Evolutionary conservation across 371 early-diverging fungal species (phyloP), one percentile per base, ranked within the genome.

Genomic region (Saksenaea oblongispora): DNA sequence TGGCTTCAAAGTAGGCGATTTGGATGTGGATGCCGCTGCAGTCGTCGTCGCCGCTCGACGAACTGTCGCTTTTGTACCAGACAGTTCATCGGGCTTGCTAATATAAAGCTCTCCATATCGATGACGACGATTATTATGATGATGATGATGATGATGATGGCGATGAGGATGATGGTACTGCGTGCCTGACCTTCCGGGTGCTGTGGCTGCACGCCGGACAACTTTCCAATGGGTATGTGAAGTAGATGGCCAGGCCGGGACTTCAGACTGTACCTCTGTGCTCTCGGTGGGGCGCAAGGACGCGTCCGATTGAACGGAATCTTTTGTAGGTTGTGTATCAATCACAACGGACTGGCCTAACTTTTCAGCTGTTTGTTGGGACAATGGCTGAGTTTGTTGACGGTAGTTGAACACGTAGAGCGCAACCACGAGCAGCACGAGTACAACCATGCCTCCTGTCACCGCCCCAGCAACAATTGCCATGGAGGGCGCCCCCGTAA

Each of bases 401-500:
- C 73, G 67, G 31, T 63, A 58, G 54, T 73, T 70, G 14, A 73
- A 56, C 36, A 78, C 53, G 59, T 78, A 75, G 15, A 78, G 54
- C 3, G 68, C 72, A 10, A 76, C 63, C 11, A 79, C 54, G 10
- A 79, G 66, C 8, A 76, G 59, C 11, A 79, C 36, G 26, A 78
- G 63, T 5, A 72, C 74, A 18, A 74, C 79, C 1, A 78, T 26
- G 13, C 76, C 70, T 17, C 74, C 76, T 24, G 74, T 76, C 1
- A 78, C 74, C 0, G 79, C 75, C 8, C 79, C 79, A 13, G 76
- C 72, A 61, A 78, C 71, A n/a, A 75, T 75, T 7, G 69, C 75
- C 34, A 71, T 56, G 3, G 79, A 75, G 0, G 74, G 75, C 10
- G 71, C 66, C 18, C 47, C 57, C 26, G 70, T 35, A 15, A 62